phyloP scores from a whole-genome alignment of 2,329 filamentous ascomycete species.

The Pyricularia grisea region DNA sequence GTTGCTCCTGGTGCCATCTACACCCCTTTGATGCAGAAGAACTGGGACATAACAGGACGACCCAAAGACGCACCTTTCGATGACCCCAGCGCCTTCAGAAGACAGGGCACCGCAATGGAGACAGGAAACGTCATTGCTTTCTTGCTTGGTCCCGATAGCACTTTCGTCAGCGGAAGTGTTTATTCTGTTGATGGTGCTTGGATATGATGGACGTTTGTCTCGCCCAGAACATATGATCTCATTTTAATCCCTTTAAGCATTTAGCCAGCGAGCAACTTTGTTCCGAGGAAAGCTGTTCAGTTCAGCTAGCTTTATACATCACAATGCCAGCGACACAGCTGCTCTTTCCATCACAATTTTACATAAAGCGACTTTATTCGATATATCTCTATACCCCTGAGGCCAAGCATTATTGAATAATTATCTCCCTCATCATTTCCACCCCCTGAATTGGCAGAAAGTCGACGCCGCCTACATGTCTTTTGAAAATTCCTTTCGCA shows the following conservation, averaged over 20 bases:
- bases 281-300: neutral
- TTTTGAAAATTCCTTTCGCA: neutral
- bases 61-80: conserved; percentile 29
- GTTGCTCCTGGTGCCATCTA: conserved; percentile 39
- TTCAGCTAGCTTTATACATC: neutral
- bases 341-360: neutral
- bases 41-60: conserved; percentile 25
- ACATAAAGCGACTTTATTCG: neutral
- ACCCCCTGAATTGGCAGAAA: neutral
- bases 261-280: neutral
- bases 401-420: neutral
- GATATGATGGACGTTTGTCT: conserved; percentile 7
- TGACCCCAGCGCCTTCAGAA: conserved; percentile 29
- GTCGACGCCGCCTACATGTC: neutral
- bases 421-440: neutral
- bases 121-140: conserved; percentile 36
- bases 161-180: conserved; percentile 34
- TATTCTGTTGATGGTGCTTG: conserved; percentile 37
- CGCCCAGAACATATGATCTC: neutral
- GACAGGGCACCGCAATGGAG: conserved; percentile 37
- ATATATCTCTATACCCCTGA: neutral
- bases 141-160: conserved; percentile 35
- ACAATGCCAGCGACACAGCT: neutral
- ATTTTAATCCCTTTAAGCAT: neutral
- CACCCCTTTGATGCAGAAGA: conserved; percentile 38